Base-by-base conservation (phyloP, 768 basidiomycete species). In the Sarcomyxa edulis region DNA sequence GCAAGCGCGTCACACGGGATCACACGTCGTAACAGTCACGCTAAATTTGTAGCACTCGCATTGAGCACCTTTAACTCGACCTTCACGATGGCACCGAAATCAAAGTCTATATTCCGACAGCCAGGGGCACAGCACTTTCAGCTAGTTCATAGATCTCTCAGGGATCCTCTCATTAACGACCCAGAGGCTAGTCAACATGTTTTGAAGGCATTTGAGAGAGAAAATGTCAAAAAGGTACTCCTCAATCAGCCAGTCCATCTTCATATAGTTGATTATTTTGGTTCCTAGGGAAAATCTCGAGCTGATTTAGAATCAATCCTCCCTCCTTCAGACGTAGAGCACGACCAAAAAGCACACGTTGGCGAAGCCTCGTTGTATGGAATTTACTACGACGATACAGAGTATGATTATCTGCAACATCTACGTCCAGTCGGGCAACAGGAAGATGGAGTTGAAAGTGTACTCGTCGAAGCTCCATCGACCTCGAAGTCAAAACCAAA, bases 391-490 rank as follows among this genome's bases (percentile, higher is more conserved):
- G 93, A 98, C 64, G 94, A 99, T 55, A 84, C 89, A 5, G 76
- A 92, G 43, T 99, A 99, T 66, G 89, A 99, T 61, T 99, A 99
- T 67, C 92, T 97, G 88, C 85, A 94, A 58, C 96, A 99, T 62
- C 76, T 99, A 30, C 83, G 90, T 9, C 50, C 75, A 2, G 78
- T 89, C 35, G 90, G 89, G 3, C 52, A 75, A 9, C 74, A 82
- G 41, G 87, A 89, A 54, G 87, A 82, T 30, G 86, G 87, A 8
- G 78, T 86, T 6, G 90, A 92, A 26, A 84, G 80, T 42, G 64
- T 89, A 36, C 70, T 94, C 42, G 66, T 96, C 35, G 87, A 91
- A 48, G 85, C 86, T n/a, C 79, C 82, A 2, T 51, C 60, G 12
- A 53, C 62, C 11, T 55, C 65, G 4, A 64, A 62, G 45, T 35